phyloP scores from a whole-genome alignment of 768 basidiomycete species.

The Suillus discolor region DNA sequence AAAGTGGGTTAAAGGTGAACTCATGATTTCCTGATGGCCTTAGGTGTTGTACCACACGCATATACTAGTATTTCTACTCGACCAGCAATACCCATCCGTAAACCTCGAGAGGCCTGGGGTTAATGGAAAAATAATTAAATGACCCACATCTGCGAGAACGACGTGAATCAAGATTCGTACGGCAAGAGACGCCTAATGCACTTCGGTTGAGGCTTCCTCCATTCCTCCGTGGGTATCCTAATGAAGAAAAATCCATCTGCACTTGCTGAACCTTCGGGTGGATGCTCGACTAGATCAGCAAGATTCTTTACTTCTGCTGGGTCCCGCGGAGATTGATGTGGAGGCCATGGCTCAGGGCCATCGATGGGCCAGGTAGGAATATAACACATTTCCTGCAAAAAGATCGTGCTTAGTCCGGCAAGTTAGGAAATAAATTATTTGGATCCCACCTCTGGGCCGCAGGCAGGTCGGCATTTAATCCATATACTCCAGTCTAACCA shows the following conservation, averaged over 20 bases:
- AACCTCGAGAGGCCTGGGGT: no score
- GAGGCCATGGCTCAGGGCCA: slow-evolving; percentile 1
- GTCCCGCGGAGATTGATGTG: neutral
- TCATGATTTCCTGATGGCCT: no score
- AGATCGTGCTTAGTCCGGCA: neutral
- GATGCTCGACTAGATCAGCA: neutral
- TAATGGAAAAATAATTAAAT: neutral
- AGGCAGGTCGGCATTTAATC: slow-evolving; percentile 23
- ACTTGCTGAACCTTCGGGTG: neutral
- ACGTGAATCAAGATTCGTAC: neutral
- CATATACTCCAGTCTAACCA: slow-evolving; percentile 29
- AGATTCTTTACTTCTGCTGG: neutral
- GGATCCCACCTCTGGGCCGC: slow-evolving; percentile 18
- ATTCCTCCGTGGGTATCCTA: slow-evolving; percentile 12
- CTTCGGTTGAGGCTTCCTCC: slow-evolving; percentile 26
- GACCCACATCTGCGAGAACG: neutral
- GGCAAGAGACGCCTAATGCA: slow-evolving; percentile 19
- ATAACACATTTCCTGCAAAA: slow-evolving; percentile 27
- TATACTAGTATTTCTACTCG: no score
- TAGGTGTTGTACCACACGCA: no score
- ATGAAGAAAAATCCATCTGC: neutral
- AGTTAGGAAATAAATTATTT: neutral
- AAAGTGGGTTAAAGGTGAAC: no score
- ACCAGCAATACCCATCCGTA: no score
- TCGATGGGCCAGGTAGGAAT: slow-evolving; percentile 25